Base-by-base conservation (phyloP, 2,329 filamentous ascomycete species). In the Trichoderma atroviride region DNA sequence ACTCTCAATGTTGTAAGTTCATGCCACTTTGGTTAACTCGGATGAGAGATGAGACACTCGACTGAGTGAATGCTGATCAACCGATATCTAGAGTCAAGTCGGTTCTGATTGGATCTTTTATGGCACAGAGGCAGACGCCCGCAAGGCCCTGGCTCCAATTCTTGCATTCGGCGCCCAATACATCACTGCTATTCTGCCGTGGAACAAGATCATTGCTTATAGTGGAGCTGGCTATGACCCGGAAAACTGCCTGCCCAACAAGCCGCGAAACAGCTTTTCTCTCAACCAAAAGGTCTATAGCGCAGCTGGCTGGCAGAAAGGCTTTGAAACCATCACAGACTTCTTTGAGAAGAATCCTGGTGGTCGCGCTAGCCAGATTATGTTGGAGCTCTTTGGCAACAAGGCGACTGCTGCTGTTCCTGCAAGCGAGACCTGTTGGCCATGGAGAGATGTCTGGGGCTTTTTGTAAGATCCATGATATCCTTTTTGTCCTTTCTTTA, bases 261-360 rank as follows among this genome's bases (percentile, higher is more conserved):
- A 66, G 37, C 63, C 53, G 19, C 53, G 35, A 53, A 55, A 11
- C 50, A 53, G 33, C 53, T 66, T 16, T 66, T 57, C n/a, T 43
- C n/a, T 66, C 5, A 66, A 66, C 27, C 63, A 66, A 29, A 66
- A 66, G n/a, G 43, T 35, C 24, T 66, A 66, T n/a, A 58, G 37
- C 2, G 53, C 63, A 1, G 37, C 37, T 58, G 63, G 63, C 14
- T 66, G 57, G 9, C 63, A 58, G 19, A 27, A 37, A 5, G 63
- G 63, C 35, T 66, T 66, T 22, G 22, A 66, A 37, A 58, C 57
- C 16, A 66, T 66, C 43, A 40, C 16, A 3, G 31, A 66, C 0
- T 66, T 58, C 27, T 58, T 66, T 5, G 14, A 47, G 7, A 56
- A 66, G 7, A 11, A 66, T 13, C 63, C 63, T 7, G 63, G 63